Evolutionary conservation across 1,284 basidiomycete species (phyloP).

Genomic region (Athelia psychrophila): DNA sequence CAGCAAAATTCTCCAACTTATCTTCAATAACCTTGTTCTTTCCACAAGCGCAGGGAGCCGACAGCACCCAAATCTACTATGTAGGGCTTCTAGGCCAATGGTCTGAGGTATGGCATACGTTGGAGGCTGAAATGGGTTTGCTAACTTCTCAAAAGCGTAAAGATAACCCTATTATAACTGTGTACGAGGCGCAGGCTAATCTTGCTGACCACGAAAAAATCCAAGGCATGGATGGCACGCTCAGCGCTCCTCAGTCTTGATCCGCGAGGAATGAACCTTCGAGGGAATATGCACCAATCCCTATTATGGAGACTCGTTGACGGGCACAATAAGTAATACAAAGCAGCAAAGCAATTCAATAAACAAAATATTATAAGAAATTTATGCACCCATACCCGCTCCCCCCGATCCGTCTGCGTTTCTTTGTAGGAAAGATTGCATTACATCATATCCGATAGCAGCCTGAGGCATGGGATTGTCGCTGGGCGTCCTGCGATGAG

Average conservation of each 20-base stretch:
- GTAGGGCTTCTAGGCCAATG: constrained; percentile 79
- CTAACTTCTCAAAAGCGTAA: constrained; percentile 46
- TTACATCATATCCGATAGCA: constrained; percentile 44
- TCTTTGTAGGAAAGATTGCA: constrained; percentile 63
- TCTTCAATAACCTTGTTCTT: constrained; percentile 74
- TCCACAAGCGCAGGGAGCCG: constrained; percentile 69
- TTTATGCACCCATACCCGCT: constrained; percentile 1
- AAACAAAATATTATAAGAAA: constrained; percentile 4
- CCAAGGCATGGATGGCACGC: constrained; percentile 60
- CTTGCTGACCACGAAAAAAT: constrained; percentile 80
- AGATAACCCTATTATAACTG: constrained; percentile 64
- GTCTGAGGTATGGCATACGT: constrained; percentile 52
- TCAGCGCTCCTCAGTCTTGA: constrained; percentile 35
- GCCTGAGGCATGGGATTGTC: constrained; percentile 16
- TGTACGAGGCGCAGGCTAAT: constrained; percentile 80
- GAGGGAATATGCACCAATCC: not conserved
- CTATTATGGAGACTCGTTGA: not conserved
- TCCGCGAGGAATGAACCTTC: not conserved
- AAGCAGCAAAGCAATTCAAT: not conserved
- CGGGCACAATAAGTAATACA: not conserved
- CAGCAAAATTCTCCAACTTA: constrained; percentile 74
- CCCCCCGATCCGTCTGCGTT: constrained; percentile 30
- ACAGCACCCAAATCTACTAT: constrained; percentile 70
- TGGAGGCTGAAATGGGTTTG: constrained; percentile 2
- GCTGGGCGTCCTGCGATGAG: constrained; percentile 15